phyloP scores from a whole-genome alignment of 495 filamentous ascomycete species.

The Trichoderma orchidacearum region DNA sequence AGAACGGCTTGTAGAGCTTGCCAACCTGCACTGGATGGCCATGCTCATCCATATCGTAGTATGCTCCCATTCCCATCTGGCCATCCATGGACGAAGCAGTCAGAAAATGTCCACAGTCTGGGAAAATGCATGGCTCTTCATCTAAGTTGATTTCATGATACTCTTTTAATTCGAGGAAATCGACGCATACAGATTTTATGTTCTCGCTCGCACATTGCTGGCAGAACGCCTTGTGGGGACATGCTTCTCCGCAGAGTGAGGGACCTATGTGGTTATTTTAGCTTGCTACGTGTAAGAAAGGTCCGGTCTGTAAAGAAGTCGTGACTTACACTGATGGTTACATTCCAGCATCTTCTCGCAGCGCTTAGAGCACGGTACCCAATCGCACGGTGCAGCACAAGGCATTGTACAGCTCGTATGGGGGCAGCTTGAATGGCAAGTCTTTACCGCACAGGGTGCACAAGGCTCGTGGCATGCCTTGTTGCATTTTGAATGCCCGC shows the following conservation, averaged over 20 bases:
- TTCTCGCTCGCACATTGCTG: slow-evolving; percentile 34
- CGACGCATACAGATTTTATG: slow-evolving; percentile 33
- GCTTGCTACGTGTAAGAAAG: background rate
- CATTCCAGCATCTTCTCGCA: slow-evolving; percentile 45
- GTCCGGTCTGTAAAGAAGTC: too few species aligned
- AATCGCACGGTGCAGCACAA: slow-evolving; percentile 60
- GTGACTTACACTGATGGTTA: slow-evolving; percentile 27
- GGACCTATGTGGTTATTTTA: slow-evolving; percentile 17
- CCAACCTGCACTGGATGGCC: slow-evolving; percentile 30
- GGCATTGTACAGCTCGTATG: slow-evolving; percentile 47
- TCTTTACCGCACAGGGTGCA: slow-evolving; percentile 43
- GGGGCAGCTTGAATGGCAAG: slow-evolving; percentile 38
- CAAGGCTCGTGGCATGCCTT: slow-evolving; percentile 50
- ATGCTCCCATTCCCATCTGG: slow-evolving; percentile 43
- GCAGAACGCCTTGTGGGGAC: slow-evolving; percentile 40
- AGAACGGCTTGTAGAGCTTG: slow-evolving; percentile 34
- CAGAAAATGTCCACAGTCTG: slow-evolving; percentile 52
- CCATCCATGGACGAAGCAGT: slow-evolving; percentile 50
- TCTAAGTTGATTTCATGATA: slow-evolving; percentile 47
- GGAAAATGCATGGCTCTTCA: slow-evolving; percentile 46
- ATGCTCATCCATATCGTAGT: slow-evolving; percentile 38
- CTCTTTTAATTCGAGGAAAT: slow-evolving; percentile 32
- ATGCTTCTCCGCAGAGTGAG: slow-evolving; percentile 52
- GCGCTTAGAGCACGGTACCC: slow-evolving; percentile 51
- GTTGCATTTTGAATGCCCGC: slow-evolving; percentile 45